Percentiles rank a stretch among this genome's conserved stretches.
Evolutionary conservation across 352 stramenopile species (phyloP).

Genomic region (Elongisporangium anandrum): DNA sequence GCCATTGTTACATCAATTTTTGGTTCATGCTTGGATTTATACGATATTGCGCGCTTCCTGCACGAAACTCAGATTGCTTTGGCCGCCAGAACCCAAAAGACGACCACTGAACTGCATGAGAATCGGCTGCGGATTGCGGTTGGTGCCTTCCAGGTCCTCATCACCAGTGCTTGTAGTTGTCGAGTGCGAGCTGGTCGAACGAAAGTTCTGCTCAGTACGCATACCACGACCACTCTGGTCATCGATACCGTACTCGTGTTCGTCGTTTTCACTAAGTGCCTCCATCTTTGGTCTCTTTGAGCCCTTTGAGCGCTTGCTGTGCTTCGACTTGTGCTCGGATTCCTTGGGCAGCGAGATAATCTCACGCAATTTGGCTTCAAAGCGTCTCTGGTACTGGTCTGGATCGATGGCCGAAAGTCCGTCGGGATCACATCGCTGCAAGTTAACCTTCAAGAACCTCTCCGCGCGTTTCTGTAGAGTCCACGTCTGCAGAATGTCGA

Average conservation of each 20-base stretch:
- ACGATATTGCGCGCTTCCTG: no score
- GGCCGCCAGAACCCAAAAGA: conserved; percentile 14
- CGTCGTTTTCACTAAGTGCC: background rate
- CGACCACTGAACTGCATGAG: conserved; percentile 40
- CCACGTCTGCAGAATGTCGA: conserved; percentile 90
- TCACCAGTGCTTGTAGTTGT: no score
- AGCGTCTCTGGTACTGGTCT: conserved; percentile 69
- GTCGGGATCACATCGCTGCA: conserved; percentile 63
- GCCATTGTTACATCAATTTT: no score
- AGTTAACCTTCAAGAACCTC: conserved; percentile 76
- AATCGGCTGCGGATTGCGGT: conserved; percentile 48
- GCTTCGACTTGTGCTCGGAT: conserved; percentile 1
- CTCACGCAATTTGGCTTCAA: conserved; percentile 75
- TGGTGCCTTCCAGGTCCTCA: conserved; percentile 10
- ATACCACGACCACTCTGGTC: no score
- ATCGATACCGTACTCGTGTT: no score
- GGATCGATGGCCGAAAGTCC: conserved; percentile 85
- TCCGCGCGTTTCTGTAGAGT: conserved; percentile 80
- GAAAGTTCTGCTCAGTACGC: no score
- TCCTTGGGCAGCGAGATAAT: conserved; percentile 79
- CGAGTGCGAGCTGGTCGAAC: no score
- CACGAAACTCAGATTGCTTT: conserved; percentile 13
- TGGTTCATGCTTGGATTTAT: no score
- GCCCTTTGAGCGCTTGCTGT: background rate
- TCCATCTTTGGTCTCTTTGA: no score